Evolutionary conservation across 1,139 yeast species (phyloP).

Genomic region (Meyerozyma carpophila): DNA sequence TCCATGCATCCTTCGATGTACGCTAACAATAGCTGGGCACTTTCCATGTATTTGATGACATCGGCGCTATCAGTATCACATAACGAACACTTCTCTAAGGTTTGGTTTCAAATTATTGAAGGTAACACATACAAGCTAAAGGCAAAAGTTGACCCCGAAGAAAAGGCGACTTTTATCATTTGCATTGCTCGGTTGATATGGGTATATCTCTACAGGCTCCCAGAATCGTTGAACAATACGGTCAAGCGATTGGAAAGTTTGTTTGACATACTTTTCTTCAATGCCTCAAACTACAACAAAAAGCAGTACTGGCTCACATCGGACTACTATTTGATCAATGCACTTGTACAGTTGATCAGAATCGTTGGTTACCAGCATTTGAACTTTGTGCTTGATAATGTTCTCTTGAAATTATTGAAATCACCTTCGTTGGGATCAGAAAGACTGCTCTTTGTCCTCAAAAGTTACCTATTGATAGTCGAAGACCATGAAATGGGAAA

Average conservation of each 20-base stretch:
- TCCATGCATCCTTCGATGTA: constrained; percentile 1
- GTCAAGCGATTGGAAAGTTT: constrained; percentile 52
- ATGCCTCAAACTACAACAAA: constrained; percentile 34
- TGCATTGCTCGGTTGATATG: constrained; percentile 74
- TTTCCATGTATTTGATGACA: constrained; percentile 64
- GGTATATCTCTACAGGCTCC: constrained; percentile 83
- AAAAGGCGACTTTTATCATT: constrained; percentile 56
- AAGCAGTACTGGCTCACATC: constrained; percentile 70
- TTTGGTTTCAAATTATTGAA: constrained; percentile 73
- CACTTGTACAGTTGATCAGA: constrained; percentile 67
- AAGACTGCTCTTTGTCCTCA: constrained; percentile 61
- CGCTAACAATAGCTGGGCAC: constrained; percentile 57
- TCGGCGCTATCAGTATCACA: constrained; percentile 80
- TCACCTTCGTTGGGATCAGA: constrained; percentile 68
- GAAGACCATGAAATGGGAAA: constrained; percentile 53
- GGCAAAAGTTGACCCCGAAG: constrained; percentile 45
- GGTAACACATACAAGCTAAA: constrained; percentile 31
- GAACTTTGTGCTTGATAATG: constrained; percentile 73
- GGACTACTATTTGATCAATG: constrained; percentile 56
- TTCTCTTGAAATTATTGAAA: constrained; percentile 58
- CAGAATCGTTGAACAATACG: constrained; percentile 85
- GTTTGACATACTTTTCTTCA: constrained; percentile 51
- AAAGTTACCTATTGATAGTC: constrained; percentile 65
- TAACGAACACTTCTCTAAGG: constrained; percentile 63
- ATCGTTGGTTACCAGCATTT: constrained; percentile 76